Conservation (phyloP, 306 rosid genomes). For the Quercus gilva region DNA sequence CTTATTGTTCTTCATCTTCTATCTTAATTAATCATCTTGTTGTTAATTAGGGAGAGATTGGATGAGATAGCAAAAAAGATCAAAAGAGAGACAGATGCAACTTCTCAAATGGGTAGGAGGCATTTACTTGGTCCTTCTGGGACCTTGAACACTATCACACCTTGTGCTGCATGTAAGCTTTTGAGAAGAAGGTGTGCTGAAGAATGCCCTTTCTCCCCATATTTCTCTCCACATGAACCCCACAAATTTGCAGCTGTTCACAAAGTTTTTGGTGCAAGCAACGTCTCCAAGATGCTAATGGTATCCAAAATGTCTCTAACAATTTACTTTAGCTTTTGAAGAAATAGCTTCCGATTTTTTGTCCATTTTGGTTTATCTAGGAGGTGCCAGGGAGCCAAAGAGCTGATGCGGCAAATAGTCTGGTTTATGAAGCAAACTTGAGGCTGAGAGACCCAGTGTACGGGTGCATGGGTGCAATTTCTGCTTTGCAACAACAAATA, state of each 20-base stretch:
- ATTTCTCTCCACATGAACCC: slow-evolving; percentile 91
- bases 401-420: slow-evolving; percentile 81
- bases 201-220: slow-evolving; percentile 91
- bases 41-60: slow-evolving; percentile 50
- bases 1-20: not conserved
- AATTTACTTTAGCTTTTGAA: not conserved
- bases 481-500: slow-evolving; percentile 72
- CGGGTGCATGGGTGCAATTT: slow-evolving; percentile 93
- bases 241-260: slow-evolving; percentile 88
- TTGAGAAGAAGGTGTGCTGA: slow-evolving; percentile 91
- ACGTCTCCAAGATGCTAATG: slow-evolving; percentile 89
- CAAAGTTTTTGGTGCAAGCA: slow-evolving; percentile 94
- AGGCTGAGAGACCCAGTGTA: slow-evolving; percentile 87
- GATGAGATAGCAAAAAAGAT: slow-evolving; percentile 55
- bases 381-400: slow-evolving; percentile 79
- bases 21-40: slow-evolving; percentile 6
- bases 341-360: not conserved
- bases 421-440: slow-evolving; percentile 83
- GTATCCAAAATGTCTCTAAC: slow-evolving; percentile 19
- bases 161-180: slow-evolving; percentile 97
- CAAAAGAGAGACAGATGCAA: slow-evolving; percentile 37
- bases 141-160: slow-evolving; percentile 72
- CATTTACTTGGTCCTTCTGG: slow-evolving; percentile 48
- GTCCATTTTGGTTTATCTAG: slow-evolving; percentile 24
- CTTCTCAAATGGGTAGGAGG: slow-evolving; percentile 56